phyloP scores from a whole-genome alignment of 2,329 filamentous ascomycete genomes.

The Teratosphaeria viscida region DNA sequence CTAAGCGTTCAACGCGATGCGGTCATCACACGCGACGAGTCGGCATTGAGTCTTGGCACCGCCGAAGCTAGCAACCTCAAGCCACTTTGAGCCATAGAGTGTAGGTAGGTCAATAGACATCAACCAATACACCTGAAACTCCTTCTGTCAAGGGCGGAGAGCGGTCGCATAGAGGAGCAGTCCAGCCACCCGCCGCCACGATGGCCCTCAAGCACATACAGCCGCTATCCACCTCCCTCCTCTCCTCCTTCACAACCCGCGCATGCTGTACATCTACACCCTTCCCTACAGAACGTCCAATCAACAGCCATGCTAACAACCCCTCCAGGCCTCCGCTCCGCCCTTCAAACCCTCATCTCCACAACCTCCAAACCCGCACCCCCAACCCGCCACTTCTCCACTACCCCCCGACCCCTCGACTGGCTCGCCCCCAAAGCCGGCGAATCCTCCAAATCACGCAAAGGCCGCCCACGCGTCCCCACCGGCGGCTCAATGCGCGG shows the following conservation, averaged over 20 bases:
- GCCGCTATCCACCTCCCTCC: slow-evolving; percentile 10
- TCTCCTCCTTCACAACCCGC: slow-evolving; percentile 19
- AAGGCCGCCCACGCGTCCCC: slow-evolving; percentile 75
- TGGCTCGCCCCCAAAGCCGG: slow-evolving; percentile 77
- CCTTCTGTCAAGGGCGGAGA: background rate
- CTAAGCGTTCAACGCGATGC: background rate
- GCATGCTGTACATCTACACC: slow-evolving; percentile 17
- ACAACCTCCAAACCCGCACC: slow-evolving; percentile 4
- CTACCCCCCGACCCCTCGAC: slow-evolving; percentile 34
- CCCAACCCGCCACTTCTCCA: slow-evolving; percentile 16
- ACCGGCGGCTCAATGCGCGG: slow-evolving; percentile 87
- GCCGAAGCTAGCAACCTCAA: background rate
- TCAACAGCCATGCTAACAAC: background rate
- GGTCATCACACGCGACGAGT: background rate
- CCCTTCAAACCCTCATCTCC: slow-evolving; percentile 15
- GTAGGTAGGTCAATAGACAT: background rate
- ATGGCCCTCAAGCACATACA: slow-evolving; percentile 6
- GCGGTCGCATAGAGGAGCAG: background rate
- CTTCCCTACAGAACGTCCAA: slow-evolving; percentile 3
- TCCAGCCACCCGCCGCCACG: background rate
- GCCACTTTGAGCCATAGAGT: too few species aligned
- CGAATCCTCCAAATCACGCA: slow-evolving; percentile 77
- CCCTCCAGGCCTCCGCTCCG: slow-evolving; percentile 28
- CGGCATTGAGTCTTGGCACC: background rate
- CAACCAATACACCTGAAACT: background rate